These are phyloP conservation scores for Xylaria sp. DNA, from an alignment of 2,329 filamentous ascomycete genomes.

Conservation along the genomic window DNA sequence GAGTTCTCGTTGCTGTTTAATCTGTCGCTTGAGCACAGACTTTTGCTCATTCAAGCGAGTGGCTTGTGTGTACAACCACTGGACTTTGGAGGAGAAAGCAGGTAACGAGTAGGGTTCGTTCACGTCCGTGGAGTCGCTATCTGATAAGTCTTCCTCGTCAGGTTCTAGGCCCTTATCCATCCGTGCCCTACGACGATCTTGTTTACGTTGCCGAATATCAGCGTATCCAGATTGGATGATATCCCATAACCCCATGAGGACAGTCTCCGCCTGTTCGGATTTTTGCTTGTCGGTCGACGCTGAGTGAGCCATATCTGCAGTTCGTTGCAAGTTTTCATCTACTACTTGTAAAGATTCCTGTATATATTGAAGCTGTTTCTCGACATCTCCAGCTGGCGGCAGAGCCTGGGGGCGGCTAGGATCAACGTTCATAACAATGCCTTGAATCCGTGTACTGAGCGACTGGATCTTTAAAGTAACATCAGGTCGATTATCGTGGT, in stretches of 20 bases:
- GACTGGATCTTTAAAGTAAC: slow-evolving; percentile 61
- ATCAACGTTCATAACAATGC: slow-evolving; percentile 57
- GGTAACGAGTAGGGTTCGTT: slow-evolving; percentile 72
- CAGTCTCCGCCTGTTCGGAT: slow-evolving; percentile 60
- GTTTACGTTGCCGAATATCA: slow-evolving; percentile 59
- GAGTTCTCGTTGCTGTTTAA: slow-evolving; percentile 92
- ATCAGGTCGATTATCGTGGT: slow-evolving; percentile 53
- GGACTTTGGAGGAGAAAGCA: slow-evolving; percentile 79
- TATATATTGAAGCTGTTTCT: slow-evolving; percentile 72
- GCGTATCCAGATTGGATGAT: slow-evolving; percentile 61
- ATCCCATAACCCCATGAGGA: slow-evolving; percentile 62
- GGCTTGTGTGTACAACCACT: slow-evolving; percentile 78
- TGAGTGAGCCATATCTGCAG: slow-evolving; percentile 41
- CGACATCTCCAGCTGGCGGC: slow-evolving; percentile 59
- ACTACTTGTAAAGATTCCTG: slow-evolving; percentile 62
- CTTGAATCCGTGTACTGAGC: slow-evolving; percentile 69
- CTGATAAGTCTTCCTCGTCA: slow-evolving; percentile 66
- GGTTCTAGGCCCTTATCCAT: slow-evolving; percentile 62
- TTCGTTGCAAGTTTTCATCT: slow-evolving; percentile 50
- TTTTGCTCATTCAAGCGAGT: slow-evolving; percentile 85
- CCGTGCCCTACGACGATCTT: slow-evolving; percentile 58
- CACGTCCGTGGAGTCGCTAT: slow-evolving; percentile 63
- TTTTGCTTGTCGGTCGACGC: slow-evolving; percentile 46
- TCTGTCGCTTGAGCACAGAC: slow-evolving; percentile 84
- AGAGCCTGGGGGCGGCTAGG: slow-evolving; percentile 63